phyloP scores from a whole-genome alignment of 2,329 filamentous ascomycete species.

The Geoglossum cookeanum region DNA sequence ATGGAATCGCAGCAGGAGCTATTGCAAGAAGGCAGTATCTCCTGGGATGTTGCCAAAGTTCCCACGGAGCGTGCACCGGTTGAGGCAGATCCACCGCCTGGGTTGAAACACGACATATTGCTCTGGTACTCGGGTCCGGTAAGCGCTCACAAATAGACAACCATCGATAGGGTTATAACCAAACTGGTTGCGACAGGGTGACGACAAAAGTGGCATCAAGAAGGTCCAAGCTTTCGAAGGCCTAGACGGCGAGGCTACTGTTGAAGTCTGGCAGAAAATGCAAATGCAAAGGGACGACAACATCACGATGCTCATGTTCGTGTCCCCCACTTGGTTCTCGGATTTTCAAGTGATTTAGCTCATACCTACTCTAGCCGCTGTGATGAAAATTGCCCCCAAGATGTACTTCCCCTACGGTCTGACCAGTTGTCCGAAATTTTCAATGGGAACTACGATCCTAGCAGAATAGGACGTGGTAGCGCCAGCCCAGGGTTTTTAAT shows the following conservation, averaged over 20 bases:
- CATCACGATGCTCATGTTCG: background rate
- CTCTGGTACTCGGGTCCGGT: background rate
- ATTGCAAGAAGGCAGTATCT: too few species aligned
- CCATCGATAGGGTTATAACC: background rate
- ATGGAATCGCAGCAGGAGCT: too few species aligned
- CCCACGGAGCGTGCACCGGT: too few species aligned
- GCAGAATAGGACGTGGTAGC: background rate
- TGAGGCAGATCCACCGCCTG: background rate
- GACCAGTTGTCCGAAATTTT: background rate
- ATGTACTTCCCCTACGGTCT: background rate
- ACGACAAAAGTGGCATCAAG: too few species aligned
- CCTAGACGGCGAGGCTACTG: too few species aligned
- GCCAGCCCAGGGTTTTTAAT: background rate
- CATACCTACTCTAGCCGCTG: background rate
- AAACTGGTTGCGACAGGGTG: background rate
- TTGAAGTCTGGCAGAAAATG: too few species aligned
- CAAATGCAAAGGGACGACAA: background rate
- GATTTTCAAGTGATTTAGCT: background rate
- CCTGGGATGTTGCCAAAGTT: too few species aligned
- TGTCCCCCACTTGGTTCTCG: background rate
- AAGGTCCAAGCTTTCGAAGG: too few species aligned
- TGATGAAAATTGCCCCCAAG: background rate
- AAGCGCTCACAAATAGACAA: background rate
- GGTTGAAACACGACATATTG: background rate
- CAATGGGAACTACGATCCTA: background rate